Conservation (phyloP, 768 basidiomycete species). For the Rhodotorula sphaerocarpa region DNA sequence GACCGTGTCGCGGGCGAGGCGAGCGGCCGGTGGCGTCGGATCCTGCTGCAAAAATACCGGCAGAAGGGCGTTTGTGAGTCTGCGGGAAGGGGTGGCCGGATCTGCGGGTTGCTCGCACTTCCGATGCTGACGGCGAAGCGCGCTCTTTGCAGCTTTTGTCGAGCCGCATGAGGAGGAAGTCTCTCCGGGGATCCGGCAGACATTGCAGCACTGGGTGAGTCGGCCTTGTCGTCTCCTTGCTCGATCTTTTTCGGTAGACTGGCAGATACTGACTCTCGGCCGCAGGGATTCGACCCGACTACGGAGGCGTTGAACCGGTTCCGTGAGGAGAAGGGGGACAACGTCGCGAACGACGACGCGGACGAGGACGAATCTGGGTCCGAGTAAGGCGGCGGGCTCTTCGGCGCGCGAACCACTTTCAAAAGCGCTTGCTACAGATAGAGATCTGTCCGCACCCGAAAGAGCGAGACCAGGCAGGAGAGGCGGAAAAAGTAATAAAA, state of each 20-base stretch:
- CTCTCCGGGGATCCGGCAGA: conserved; percentile 22
- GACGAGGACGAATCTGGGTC: too few relatives aligned
- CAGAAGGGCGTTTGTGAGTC: neutral
- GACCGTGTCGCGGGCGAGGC: conserved; percentile 10
- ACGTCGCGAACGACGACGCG: conserved; percentile 21
- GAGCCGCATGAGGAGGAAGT: conserved; percentile 18
- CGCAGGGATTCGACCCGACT: conserved; percentile 24
- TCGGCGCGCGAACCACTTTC: too few relatives aligned
- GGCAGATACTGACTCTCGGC: too few relatives aligned
- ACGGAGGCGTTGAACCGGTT: conserved; percentile 19
- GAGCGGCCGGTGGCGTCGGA: conserved; percentile 15
- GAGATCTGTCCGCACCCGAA: neutral
- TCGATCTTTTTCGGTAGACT: neutral
- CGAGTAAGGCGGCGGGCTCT: too few relatives aligned
- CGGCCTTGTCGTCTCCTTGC: too few relatives aligned
- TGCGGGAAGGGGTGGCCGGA: too few relatives aligned
- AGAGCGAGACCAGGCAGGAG: neutral
- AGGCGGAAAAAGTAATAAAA: too few relatives aligned
- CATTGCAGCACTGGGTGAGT: conserved; percentile 20
- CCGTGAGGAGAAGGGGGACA: conserved; percentile 27
- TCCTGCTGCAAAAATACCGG: conserved; percentile 21
- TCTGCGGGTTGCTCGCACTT: too few relatives aligned
- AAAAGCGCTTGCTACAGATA: neutral
- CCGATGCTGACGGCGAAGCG: too few relatives aligned
- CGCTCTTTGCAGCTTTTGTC: neutral